These are phyloP conservation scores for Pythium dissotocum DNA, from an alignment of 352 stramenopile genomes.

Conservation along the genomic window DNA sequence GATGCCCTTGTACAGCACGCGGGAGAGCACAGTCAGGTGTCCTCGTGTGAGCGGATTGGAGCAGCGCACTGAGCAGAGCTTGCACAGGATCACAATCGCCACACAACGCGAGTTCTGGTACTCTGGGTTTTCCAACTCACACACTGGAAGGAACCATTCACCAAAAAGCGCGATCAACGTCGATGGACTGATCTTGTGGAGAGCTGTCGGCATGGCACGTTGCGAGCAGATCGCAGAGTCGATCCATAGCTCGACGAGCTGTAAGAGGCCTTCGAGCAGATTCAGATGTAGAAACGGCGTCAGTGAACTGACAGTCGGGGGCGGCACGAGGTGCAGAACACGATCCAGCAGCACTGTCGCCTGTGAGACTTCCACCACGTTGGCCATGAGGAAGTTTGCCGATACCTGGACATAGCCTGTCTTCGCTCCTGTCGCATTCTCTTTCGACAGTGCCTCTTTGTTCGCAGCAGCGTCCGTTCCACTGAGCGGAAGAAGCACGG, in stretches of 20 bases:
- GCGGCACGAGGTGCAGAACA: constrained; percentile 77
- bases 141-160: constrained; percentile 87
- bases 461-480: constrained; percentile 19
- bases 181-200: constrained; percentile 78
- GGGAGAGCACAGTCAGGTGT: constrained; percentile 64
- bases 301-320: constrained; percentile 63
- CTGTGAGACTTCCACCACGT: constrained; percentile 52
- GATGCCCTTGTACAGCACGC: constrained; percentile 77
- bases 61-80: constrained; percentile 70
- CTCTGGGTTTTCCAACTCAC: constrained; percentile 64
- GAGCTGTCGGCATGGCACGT: constrained; percentile 47
- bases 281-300: constrained; percentile 64
- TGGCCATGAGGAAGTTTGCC: constrained; percentile 68
- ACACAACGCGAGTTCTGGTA: constrained; percentile 80
- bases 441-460: constrained; percentile 31
- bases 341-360: constrained; percentile 80
- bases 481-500: constrained; percentile 50
- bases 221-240: constrained; percentile 72
- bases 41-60: constrained; percentile 57
- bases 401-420: constrained; percentile 72
- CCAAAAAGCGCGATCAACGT: constrained; percentile 84
- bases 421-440: constrained; percentile 38
- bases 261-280: constrained; percentile 74
- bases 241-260: constrained; percentile 81
- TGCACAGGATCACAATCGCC: constrained; percentile 78